Base-by-base conservation (phyloP, 108 stramenopile genomes). In the Skeletonema menzelii region DNA sequence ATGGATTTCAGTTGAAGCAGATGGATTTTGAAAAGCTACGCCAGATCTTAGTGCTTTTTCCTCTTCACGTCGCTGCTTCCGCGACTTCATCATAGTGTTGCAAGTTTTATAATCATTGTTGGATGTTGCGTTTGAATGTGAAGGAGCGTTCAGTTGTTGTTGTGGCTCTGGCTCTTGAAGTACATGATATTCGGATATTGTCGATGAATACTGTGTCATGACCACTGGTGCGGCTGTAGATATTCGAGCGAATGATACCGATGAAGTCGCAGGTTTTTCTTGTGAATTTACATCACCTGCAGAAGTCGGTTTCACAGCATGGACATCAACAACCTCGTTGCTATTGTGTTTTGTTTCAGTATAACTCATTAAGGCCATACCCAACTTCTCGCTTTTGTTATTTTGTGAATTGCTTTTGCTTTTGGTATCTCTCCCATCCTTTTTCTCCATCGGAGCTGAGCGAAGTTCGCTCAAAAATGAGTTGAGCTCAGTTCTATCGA, bases 41-140 rank as follows among this genome's bases (percentile, higher is more conserved):
- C 71, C 78, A 8, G 78, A 65, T 24, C 78, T 64, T 3, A 78
- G 70, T 30, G 78, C 70, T 14, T 71, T 60, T 72, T 79, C 78
- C 57, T 79, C 59, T 31, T 79, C 66, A 55, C 78, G 55, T 37
- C 37, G 61, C 55, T 79, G 78, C 59, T 79, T 79, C 6, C 78
- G 59, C 20, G 71, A 79, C 42, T 79, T 61, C 42, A 13, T 37
- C 59, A 28, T 57, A 2, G 26, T 59, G 28, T 59, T 59, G n/a
- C 24, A 31, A 20, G 49, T 13, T 8, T 12, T 37, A 40, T 24
- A 37, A 44, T 58, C 19, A 20, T 22, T 20, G 34, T 28, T n/a
- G 8, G 37, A n/a, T 37, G 17, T 38, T 34, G 59, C 14, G 4
- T 35, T 46, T 27, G 59, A 49, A 42, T 11, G 8, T 30, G 44